Evolutionary conservation across 2,329 filamentous ascomycete genomes (phyloP), one percentile per base, ranked within the genome.

Genomic region (Fusarium azukiicola): DNA sequence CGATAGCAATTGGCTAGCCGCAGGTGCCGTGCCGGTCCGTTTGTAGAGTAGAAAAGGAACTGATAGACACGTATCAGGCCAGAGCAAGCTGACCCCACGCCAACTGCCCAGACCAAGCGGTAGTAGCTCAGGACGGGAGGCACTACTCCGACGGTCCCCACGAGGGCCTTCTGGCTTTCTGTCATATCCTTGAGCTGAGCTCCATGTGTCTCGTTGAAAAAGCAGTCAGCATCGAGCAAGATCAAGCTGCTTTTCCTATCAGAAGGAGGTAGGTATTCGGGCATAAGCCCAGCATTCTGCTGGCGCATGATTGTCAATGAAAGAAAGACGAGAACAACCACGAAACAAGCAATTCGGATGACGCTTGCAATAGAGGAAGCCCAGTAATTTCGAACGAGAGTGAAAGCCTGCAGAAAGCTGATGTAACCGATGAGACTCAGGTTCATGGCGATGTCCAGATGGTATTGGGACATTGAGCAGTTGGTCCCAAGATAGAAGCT

Each of bases 401-500:
- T 40, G 14, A 58, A 38, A 13, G 32, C 54, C 54, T 40, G 54
- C 17, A 58, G 32, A 58, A 58, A 58, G 21, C 54, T 58, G 27
- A 58, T 21, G 21, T 36, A 58, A 10, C 54, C 54, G n/a, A 40
- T 58, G 54, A 58, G 17, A 40, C 54, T 40, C 19, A 58, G 54
- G 54, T 58, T 58, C 54, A 58, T 58, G 54, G 54, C 32, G n/a
- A 58, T 38, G 19, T 40, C 54, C 6, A 58, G 54, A 19, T 58
- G 54, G 19, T 58, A 58, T 21, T 58, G 36, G n/a, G 54, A 58
- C 19, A 21, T 58, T 7, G 54, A 36, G 54, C 54, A 58, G 54
- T 58, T 58, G 54, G 54, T 58, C 21, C 54, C 54, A 11, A 40
- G 54, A 38, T 58, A 11, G 32, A 58, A 58, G 54, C 54, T 58